phyloP scores from a whole-genome alignment of 345 rosid species.

The Xanthoceras sorbifolium region DNA sequence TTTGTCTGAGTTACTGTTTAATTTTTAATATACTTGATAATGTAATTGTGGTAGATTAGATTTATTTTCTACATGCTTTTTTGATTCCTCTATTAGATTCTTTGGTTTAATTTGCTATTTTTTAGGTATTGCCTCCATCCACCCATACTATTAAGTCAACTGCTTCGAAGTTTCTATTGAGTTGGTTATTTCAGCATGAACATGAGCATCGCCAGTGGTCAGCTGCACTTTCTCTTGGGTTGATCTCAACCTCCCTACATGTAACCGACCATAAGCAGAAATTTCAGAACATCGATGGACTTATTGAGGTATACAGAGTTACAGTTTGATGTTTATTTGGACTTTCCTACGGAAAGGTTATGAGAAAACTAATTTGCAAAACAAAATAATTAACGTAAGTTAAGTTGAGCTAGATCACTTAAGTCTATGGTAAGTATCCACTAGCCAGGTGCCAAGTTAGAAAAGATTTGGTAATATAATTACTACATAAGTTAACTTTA shows the following conservation, averaged over 20 bases:
- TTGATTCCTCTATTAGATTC: not conserved
- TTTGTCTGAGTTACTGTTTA: not conserved
- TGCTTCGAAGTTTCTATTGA: constrained; percentile 79
- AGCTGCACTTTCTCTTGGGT: constrained; percentile 91
- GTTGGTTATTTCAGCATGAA: constrained; percentile 78
- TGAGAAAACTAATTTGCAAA: constrained; percentile 6
- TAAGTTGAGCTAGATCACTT: not conserved
- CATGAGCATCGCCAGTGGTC: constrained; percentile 97
- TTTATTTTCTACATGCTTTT: not conserved
- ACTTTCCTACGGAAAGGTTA: not conserved
- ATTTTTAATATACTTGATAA: not conserved
- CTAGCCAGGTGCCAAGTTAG: not conserved
- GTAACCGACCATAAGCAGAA: constrained; percentile 85
- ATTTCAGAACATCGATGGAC: constrained; percentile 65
- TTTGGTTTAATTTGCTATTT: constrained; percentile 27
- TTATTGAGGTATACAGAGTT: constrained; percentile 63
- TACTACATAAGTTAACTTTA: not conserved
- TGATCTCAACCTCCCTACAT: constrained; percentile 70
- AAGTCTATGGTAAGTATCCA: not conserved
- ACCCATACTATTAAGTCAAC: constrained; percentile 67
- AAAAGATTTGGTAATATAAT: not conserved
- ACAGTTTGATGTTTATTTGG: constrained; percentile 14
- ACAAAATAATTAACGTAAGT: not conserved
- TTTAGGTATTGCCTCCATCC: constrained; percentile 85
- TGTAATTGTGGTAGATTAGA: not conserved